phyloP scores from a whole-genome alignment of 2,329 filamentous ascomycete genomes.

The Stromatinia cepivora region DNA sequence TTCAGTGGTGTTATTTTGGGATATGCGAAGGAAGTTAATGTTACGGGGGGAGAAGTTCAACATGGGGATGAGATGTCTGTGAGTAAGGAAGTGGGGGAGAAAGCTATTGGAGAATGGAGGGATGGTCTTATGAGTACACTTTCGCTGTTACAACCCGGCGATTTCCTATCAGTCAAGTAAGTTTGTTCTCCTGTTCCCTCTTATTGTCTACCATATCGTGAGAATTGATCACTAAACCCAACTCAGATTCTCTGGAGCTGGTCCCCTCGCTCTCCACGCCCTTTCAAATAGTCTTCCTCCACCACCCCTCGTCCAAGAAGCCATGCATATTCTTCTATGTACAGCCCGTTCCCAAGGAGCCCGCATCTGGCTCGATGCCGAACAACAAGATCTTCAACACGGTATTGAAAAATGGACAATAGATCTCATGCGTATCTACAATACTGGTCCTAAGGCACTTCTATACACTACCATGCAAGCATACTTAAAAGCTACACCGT shows the following conservation, averaged over 20 bases:
- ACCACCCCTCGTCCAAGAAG: constrained; percentile 47
- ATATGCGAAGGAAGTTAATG: constrained; percentile 71
- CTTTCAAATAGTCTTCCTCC: constrained; percentile 45
- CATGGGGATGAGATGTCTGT: background rate
- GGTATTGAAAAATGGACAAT: constrained; percentile 55
- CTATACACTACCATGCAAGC: constrained; percentile 55
- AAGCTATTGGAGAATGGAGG: constrained; percentile 44
- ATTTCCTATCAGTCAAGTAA: constrained; percentile 54
- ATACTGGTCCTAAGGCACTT: constrained; percentile 45
- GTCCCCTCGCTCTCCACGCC: constrained; percentile 45
- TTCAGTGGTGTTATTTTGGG: constrained; percentile 81
- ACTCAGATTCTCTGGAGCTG: constrained; percentile 51
- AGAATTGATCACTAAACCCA: background rate
- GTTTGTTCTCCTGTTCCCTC: constrained; percentile 22
- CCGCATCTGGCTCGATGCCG: constrained; percentile 54
- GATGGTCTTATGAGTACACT: constrained; percentile 55
- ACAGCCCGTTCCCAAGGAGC: constrained; percentile 37
- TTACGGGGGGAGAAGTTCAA: constrained; percentile 8
- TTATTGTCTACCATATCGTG: background rate
- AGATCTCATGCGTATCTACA: constrained; percentile 54
- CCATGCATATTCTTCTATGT: constrained; percentile 41
- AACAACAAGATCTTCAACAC: constrained; percentile 53
- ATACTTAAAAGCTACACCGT: constrained; percentile 51
- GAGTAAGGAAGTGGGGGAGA: constrained; percentile 13
- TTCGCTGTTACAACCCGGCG: constrained; percentile 51